These are phyloP conservation scores for Fraxinus velutina DNA, from an alignment of 305 asterid genomes.

Conservation along the genomic window DNA sequence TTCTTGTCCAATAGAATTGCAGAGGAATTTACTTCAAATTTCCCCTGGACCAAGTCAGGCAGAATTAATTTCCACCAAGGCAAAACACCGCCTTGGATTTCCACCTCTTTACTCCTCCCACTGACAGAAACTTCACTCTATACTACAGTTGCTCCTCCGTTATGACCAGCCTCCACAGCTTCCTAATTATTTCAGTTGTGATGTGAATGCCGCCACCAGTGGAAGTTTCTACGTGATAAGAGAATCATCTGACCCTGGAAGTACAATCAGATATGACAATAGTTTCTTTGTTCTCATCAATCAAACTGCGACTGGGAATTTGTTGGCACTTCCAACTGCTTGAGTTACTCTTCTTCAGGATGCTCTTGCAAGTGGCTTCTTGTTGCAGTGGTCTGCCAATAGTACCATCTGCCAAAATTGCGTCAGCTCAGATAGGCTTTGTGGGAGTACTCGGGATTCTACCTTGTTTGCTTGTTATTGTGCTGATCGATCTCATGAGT, in stretches of 20 bases:
- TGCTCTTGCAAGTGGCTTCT: background rate
- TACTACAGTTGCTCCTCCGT: background rate
- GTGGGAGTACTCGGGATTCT: background rate
- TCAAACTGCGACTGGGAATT: background rate
- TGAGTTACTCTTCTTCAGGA: background rate
- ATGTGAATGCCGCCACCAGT: background rate
- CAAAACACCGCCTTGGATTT: background rate
- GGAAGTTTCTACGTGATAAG: background rate
- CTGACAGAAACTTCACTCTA: background rate
- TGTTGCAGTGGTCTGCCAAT: background rate
- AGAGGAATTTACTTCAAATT: background rate
- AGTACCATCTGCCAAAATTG: background rate
- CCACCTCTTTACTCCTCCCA: background rate
- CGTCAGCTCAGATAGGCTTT: background rate
- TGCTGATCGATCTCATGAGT: background rate
- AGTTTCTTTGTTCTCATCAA: background rate
- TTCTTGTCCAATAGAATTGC: background rate
- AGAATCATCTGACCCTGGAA: background rate
- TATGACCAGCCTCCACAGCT: background rate
- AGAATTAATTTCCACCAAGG: background rate
- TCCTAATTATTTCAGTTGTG: constrained; percentile 26
- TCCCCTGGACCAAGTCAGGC: background rate
- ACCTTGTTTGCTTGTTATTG: background rate
- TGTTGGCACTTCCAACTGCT: background rate
- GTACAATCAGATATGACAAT: constrained; percentile 24